Evolutionary conservation across 352 stramenopile species (phyloP), one percentile per base, ranked within the genome.

Genomic region (Albugo laibachii): DNA sequence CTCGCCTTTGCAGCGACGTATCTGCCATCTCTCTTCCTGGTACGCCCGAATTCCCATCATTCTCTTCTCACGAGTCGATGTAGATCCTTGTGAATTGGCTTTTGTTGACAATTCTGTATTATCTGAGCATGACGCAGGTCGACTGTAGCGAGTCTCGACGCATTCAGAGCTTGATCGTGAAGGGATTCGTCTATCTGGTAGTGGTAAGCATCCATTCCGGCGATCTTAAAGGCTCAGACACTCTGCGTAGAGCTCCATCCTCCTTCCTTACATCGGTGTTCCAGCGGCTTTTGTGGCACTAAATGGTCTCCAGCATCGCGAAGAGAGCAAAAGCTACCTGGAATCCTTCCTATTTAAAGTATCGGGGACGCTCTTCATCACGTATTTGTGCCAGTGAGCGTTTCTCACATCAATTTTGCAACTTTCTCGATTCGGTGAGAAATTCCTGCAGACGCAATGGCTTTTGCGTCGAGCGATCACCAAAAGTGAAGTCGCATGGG

Each of bases 321-420:
- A 64, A 18, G 16, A 24, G 16, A 63, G 55, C 13, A 49, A 59
- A 20, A 65, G 57, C 43, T 88, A 88, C 48, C 63, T 88, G 43
- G 75, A 83, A 61, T 73, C 69, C 19, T 87, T 87, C 48, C 56
- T 87, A 36, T 83, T 78, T 61, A 83, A 87, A 48, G 63, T 87
- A 21, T 83, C 69, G 11, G 72, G 75, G n/a, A 84, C 74, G 4
- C 84, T 87, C 55, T 87, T 87, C 66, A 83, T 87, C 56, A 81
- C 75, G 47, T 87, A 87, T 45, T 56, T 87, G n/a, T 83, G 72
- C 16, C 75, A 87, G 48, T 67, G 75, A 43, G 69, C 72, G 34
- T 85, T 88, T 35, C 59, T 88, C 1, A 73, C 72, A 6, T 62
- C 66, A 3, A 79, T 85, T 40, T 56, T 85, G n/a, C 66, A 81